phyloP scores from a whole-genome alignment of 1,284 basidiomycete species.

The Malassezia sympodialis region DNA sequence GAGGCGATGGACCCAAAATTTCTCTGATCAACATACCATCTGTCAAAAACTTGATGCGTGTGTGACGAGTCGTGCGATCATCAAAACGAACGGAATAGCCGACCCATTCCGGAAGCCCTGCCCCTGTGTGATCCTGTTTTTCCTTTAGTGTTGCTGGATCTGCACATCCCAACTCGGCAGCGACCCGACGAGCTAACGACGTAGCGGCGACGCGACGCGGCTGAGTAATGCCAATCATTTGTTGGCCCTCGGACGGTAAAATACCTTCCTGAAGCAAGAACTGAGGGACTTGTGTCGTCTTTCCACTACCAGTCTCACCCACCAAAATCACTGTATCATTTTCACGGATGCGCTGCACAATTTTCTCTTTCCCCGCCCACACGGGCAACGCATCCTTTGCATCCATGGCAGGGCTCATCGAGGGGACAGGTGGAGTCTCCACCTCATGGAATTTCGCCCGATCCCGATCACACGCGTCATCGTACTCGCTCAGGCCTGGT shows the following conservation, averaged over 20 bases:
- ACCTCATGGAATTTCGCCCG: not conserved
- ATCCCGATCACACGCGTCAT: conserved; percentile 14
- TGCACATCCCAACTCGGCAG: conserved; percentile 63
- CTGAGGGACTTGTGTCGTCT: conserved; percentile 61
- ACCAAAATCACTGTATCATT: conserved; percentile 84
- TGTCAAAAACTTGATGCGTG: conserved; percentile 85
- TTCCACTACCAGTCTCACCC: conserved; percentile 94
- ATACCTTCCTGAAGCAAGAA: conserved; percentile 63
- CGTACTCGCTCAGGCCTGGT: not conserved
- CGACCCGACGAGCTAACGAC: conserved; percentile 78
- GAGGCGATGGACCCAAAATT: conserved; percentile 55
- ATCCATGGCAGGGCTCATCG: not conserved
- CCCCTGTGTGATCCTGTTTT: not conserved
- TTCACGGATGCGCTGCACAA: conserved; percentile 48
- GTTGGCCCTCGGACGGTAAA: conserved; percentile 3
- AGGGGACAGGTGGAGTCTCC: not conserved
- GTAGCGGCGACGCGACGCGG: conserved; percentile 88
- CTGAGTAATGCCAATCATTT: conserved; percentile 58
- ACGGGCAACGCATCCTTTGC: conserved; percentile 25
- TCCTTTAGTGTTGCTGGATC: conserved; percentile 22
- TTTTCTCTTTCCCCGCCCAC: conserved; percentile 26
- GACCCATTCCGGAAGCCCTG: conserved; percentile 52
- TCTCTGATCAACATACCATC: conserved; percentile 94
- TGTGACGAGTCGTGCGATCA: conserved; percentile 60
- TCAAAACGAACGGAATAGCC: conserved; percentile 96